phyloP scores from a whole-genome alignment of 805 yeast genomes.

The Teunomyces barrocoloradensis region DNA sequence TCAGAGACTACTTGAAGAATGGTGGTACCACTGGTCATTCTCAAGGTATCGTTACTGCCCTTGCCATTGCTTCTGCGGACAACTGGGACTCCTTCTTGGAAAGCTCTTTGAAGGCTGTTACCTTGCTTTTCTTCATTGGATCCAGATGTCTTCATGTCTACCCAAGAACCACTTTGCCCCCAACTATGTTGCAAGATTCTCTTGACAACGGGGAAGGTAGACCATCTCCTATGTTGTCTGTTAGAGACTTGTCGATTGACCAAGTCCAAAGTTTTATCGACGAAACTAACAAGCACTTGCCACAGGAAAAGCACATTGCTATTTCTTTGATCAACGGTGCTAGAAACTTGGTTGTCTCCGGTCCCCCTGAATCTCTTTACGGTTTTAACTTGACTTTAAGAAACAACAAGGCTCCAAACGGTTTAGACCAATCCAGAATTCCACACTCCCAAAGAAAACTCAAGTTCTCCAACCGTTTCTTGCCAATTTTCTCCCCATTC shows the following conservation, averaged over 20 bases:
- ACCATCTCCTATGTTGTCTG: constrained; percentile 96
- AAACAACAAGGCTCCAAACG: constrained; percentile 91
- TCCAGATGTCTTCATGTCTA: constrained; percentile 85
- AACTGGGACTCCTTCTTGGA: constrained; percentile 81
- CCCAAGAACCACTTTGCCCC: constrained; percentile 93
- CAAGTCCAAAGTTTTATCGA: constrained; percentile 80
- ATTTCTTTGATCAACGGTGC: constrained; percentile 95
- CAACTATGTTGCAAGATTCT: constrained; percentile 88
- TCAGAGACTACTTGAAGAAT: constrained; percentile 52
- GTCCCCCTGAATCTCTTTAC: constrained; percentile 97
- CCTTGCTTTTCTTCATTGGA: constrained; percentile 89
- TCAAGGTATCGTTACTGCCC: constrained; percentile 89
- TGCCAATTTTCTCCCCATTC: constrained; percentile 96
- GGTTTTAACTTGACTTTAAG: constrained; percentile 92
- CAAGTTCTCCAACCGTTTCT: constrained; percentile 87
- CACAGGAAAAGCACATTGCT: constrained; percentile 84
- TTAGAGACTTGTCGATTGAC: constrained; percentile 78
- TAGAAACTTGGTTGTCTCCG: constrained; percentile 89
- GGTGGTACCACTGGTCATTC: constrained; percentile 84
- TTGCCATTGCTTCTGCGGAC: constrained; percentile 78
- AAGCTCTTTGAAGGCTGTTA: constrained; percentile 73
- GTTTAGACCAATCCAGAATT: constrained; percentile 91
- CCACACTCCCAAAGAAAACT: constrained; percentile 93
- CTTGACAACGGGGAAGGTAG: constrained; percentile 92
- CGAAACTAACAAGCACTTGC: constrained; percentile 89